Percentiles rank a stretch among this genome's conserved stretches.
phyloP scores from a whole-genome alignment of 768 basidiomycete species.

The Trametes meyenii region DNA sequence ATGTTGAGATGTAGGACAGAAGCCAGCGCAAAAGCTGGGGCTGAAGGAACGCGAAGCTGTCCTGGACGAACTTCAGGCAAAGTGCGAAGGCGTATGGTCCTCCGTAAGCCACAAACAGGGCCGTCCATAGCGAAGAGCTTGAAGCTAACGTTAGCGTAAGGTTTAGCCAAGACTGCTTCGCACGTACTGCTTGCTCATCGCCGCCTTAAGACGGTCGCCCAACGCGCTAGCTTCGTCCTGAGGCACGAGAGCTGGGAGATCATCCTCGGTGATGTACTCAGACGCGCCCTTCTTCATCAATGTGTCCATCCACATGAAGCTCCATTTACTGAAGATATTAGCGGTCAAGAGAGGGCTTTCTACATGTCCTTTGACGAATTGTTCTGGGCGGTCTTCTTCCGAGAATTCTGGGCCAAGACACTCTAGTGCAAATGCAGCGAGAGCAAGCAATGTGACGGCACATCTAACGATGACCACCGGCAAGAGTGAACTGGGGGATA shows the following conservation, averaged over 20 bases:
- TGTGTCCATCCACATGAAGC: conserved; percentile 85
- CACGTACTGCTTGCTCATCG: conserved; percentile 67
- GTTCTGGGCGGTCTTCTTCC: conserved; percentile 36
- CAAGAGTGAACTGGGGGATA: conserved; percentile 34
- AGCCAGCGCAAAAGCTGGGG: conserved; percentile 84
- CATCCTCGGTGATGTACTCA: conserved; percentile 78
- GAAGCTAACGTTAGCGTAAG: background rate
- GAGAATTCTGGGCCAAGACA: conserved; percentile 65
- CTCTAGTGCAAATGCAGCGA: conserved; percentile 65
- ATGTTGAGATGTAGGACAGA: conserved; percentile 78
- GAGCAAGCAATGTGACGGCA: conserved; percentile 45
- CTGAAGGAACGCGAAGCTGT: conserved; percentile 80
- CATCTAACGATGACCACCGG: conserved; percentile 50
- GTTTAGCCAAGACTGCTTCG: background rate
- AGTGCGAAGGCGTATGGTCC: conserved; percentile 67
- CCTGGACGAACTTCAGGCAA: conserved; percentile 74
- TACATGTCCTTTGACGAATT: conserved; percentile 56
- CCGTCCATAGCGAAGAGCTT: conserved; percentile 69
- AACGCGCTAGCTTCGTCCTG: conserved; percentile 73
- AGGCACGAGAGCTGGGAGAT: conserved; percentile 74
- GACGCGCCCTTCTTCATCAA: conserved; percentile 71
- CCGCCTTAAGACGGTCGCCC: conserved; percentile 57
- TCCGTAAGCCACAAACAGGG: conserved; percentile 80
- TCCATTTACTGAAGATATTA: conserved; percentile 81
- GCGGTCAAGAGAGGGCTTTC: conserved; percentile 78